phyloP scores from a whole-genome alignment of 768 basidiomycete species.

The Agaricus bisporus region DNA sequence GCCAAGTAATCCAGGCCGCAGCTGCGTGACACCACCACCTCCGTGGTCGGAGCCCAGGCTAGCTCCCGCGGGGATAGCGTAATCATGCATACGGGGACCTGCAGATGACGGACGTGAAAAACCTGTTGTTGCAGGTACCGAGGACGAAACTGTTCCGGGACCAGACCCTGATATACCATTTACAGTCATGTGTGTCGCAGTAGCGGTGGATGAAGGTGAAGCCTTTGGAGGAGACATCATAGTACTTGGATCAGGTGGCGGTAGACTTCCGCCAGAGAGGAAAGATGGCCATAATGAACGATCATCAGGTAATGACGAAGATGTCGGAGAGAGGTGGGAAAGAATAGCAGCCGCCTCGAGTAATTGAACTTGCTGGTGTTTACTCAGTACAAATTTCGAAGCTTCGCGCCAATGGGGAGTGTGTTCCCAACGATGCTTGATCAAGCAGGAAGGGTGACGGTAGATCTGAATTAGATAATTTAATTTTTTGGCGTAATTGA shows the following conservation, averaged over 20 bases:
- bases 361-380: constrained; percentile 96
- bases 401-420: constrained; percentile 95
- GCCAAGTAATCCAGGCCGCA: constrained; percentile 52
- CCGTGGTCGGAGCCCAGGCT: constrained; percentile 9
- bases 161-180: background rate
- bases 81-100: constrained; percentile 65
- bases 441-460: constrained; percentile 89
- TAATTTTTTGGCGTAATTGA: background rate
- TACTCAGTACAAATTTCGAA: constrained; percentile 82
- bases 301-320: constrained; percentile 83
- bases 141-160: constrained; percentile 34
- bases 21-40: constrained; percentile 30
- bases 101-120: constrained; percentile 25
- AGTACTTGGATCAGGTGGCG: constrained; percentile 34
- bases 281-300: constrained; percentile 89
- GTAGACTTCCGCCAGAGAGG: constrained; percentile 65
- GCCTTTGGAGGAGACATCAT: constrained; percentile 19
- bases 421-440: constrained; percentile 98
- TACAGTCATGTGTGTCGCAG: background rate
- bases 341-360: constrained; percentile 97
- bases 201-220: constrained; percentile 1
- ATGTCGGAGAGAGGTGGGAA: constrained; percentile 70
- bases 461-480: constrained; percentile 48
- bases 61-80: constrained; percentile 38
- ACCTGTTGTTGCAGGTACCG: constrained; percentile 35